These are phyloP conservation scores for Emericellopsis cladophorae DNA, from an alignment of 2,329 filamentous ascomycete species.

Conservation along the genomic window DNA sequence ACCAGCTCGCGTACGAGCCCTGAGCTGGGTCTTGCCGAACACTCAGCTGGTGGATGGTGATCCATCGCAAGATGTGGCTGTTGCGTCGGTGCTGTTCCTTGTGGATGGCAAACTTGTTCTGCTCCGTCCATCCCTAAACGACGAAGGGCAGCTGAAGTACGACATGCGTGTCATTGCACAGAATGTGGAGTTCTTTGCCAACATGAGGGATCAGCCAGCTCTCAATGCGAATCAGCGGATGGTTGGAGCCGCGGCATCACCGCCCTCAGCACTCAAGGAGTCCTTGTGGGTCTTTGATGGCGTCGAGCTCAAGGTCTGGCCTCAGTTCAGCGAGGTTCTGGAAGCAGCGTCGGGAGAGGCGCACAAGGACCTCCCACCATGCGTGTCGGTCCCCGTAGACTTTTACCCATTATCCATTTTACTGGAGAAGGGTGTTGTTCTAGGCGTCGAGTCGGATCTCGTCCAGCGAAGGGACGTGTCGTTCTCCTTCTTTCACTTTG, in stretches of 20 bases:
- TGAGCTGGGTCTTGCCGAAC: constrained; percentile 94
- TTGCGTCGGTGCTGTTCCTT: constrained; percentile 89
- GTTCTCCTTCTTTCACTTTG: constrained; percentile 82
- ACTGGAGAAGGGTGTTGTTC: constrained; percentile 76
- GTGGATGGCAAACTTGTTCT: constrained; percentile 94
- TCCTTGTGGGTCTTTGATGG: constrained; percentile 95
- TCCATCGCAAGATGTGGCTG: constrained; percentile 86
- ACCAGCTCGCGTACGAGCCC: constrained; percentile 77
- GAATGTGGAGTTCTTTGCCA: constrained; percentile 88
- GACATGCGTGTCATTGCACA: constrained; percentile 96
- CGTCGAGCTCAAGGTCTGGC: constrained; percentile 74
- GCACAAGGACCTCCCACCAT: constrained; percentile 55
- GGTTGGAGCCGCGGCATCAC: neutral
- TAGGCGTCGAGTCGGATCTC: constrained; percentile 85
- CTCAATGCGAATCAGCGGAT: constrained; percentile 13
- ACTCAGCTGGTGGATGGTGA: constrained; percentile 81
- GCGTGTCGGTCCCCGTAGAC: constrained; percentile 73
- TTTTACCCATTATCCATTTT: constrained; percentile 89
- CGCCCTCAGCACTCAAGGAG: constrained; percentile 50
- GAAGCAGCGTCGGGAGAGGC: constrained; percentile 52
- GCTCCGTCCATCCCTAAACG: constrained; percentile 74
- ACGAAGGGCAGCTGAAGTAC: constrained; percentile 80
- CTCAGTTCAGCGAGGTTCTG: constrained; percentile 75
- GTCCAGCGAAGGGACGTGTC: constrained; percentile 85
- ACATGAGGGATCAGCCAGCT: constrained; percentile 73